Evolutionary conservation across 345 rosid genomes (phyloP), one percentile per base, ranked within the genome.

Genomic region (Lumnitzera racemosa): DNA sequence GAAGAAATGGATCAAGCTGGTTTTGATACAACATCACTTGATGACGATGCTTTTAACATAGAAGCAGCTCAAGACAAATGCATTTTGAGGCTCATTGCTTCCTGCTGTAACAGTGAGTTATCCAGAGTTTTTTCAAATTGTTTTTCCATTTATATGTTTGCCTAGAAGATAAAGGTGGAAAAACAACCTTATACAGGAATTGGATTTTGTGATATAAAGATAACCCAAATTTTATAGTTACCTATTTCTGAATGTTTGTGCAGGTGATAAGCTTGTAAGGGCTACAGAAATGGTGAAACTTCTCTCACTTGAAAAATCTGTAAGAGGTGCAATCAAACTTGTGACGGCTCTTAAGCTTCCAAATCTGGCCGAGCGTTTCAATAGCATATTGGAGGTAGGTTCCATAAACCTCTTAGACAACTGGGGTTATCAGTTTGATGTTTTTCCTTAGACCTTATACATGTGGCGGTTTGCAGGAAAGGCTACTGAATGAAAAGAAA

Each of bases 21-120:
- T 62, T 70, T 80, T 70, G 83, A 90, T 70, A 65, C 84, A 20
- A 56, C 71, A 56, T 61, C 73, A 29, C 86, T 90, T 24, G 97
- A 86, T 59, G 91, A 94, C n/a, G 89, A 84, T 57, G 90, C 90
- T 73, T 94, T 88, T 58, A 78, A 73, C 59, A 53, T 72, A 16
- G 92, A 88, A 75, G 84, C 88, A 36, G 84, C 96, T 69, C 99
- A 86, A 78, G 99, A 94, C 72, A 82, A 75, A 80, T 90, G 97
- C 74, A 90, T 94, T 61, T 72, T 94, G 70, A 72, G 85, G 75
- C 92, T 94, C 62, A 84, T 90, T 56, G 95, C 89, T 46, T 80
- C 95, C n/a, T 90, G 99, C 67, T 94, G 99, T 74, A 83, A 78
- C 57, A 74, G 99, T 94, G 70, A 88, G 89, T 76, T 49, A 60